Evolutionary conservation across 805 yeast genomes (phyloP), one percentile per base, ranked within the genome.

Genomic region (Scheffersomyces ergatensis): DNA sequence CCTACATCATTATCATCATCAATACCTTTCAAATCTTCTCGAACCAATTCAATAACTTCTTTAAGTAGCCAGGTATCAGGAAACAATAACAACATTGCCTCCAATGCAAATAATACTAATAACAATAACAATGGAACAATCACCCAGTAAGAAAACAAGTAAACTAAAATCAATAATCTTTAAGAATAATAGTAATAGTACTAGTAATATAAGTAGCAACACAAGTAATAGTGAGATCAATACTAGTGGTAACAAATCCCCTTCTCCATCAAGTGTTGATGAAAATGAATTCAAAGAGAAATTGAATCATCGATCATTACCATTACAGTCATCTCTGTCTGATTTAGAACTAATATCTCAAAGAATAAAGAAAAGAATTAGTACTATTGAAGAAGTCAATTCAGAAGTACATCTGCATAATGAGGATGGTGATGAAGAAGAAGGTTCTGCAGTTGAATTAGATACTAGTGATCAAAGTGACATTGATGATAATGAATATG

Each of bases 361-460:
- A 23, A 14, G 34, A 29, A 33, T 34, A 29, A 40, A 39, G 31
- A 47, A 54, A 44, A 38, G 62, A 37, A 48, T 60, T 11, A 60
- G 65, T 34, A 60, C 65, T 12, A 60, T 62, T 12, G 42, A 24
- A 17, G 44, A 40, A 19, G 18, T 15, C 7, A 29, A 29, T 29
- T 29, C 32, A 5, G 32, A 29, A 29, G 17, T 18, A 8, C 32
- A 29, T 14, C 32, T 29, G 32, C n/a, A 5, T 14, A 27, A 32
- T 20, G 32, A 23, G n/a, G 33, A 25, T 12, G 55, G 49, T 32
- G 51, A 50, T n/a, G 44, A 42, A n/a, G 54, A 50, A 19, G 42
- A 35, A 5, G 9, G 9, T 9, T 50, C 45, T 25, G 29, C 8
- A 11, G n/a, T n/a, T n/a, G n/a, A 6, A 8, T 6, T 6, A 26